Base-by-base conservation (phyloP, 768 basidiomycete genomes). In the Neoboletus brunneissimus region DNA sequence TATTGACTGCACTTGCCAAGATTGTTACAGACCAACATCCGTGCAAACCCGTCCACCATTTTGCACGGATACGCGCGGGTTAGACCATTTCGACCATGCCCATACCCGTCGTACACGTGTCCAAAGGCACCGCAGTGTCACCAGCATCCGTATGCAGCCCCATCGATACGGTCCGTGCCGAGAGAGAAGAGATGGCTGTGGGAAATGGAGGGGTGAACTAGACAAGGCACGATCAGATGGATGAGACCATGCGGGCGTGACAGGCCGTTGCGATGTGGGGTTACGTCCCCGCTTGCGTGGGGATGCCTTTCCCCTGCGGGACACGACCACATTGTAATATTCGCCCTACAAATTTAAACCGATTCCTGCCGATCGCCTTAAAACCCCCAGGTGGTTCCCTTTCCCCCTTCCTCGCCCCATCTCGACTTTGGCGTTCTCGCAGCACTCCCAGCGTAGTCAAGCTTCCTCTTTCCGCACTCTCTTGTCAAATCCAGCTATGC, bases 221-320 rank as follows among this genome's bases (percentile, higher is more conserved):
- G 58, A 51, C 37, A 37, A 35, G 34, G 34, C 48, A 62, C 60
- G 45, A n/a, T 52, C 20, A 32, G 44, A 41, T 53, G 46, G 23
- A 32, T 42, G 40, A 43, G 38, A 53, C 54, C 64, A 67, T 54
- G 59, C 62, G 64, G 64, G 20, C 16, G 55, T 60, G 64, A 63
- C 64, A 56, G 13, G 11, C 55, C 54, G 65, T 67, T 56, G 62
- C 58, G 38, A 64, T 64, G 65, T 44, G 61, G 64, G 64, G 60
- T 57, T 35, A 12, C 20, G 4, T n/a, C 45, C 20, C 50, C 32
- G 40, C 37, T 23, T n/a, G 43, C 58, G 63, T 57, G 60, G 50
- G 52, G 49, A 64, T 53, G 15, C 43, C 23, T 18, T 56, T 47
- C 29, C 43, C n/a, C 52, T 29, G n/a, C 18, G 43, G 53, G 27